These are phyloP conservation scores for Yarrowia deformans DNA, from an alignment of 805 yeast genomes.

Conservation along the genomic window DNA sequence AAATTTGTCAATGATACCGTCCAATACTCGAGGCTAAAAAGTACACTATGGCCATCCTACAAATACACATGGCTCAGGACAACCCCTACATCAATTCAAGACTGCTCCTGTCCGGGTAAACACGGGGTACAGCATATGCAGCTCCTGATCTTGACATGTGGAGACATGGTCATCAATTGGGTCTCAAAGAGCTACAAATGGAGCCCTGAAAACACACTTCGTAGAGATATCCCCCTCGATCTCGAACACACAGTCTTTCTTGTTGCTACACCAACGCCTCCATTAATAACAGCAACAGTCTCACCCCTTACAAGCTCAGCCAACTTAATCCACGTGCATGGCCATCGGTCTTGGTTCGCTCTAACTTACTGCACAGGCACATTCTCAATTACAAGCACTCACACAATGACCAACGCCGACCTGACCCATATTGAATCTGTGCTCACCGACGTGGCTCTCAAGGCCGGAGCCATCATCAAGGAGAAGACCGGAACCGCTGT, in stretches of 20 bases:
- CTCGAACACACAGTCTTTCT: too few species aligned
- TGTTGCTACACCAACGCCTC: too few species aligned
- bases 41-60: too few species aligned
- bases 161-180: too few species aligned
- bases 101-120: neutral
- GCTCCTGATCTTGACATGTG: neutral
- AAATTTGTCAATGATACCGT: too few species aligned
- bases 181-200: too few species aligned
- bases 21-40: too few species aligned
- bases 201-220: too few species aligned
- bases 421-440: constrained; percentile 51
- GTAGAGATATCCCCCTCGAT: too few species aligned
- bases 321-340: constrained; percentile 32
- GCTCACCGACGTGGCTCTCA: constrained; percentile 54
- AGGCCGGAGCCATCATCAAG: constrained; percentile 60
- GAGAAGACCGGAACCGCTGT: constrained; percentile 57
- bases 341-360: constrained; percentile 14
- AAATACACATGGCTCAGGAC: too few species aligned
- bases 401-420: constrained; percentile 42
- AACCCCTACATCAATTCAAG: too few species aligned
- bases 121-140: constrained; percentile 7
- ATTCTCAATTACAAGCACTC: neutral
- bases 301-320: neutral
- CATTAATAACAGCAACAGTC: too few species aligned
- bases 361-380: neutral